Evolutionary conservation across 2,329 filamentous ascomycete genomes (phyloP).

Genomic region (Helicocarpus griseus): DNA sequence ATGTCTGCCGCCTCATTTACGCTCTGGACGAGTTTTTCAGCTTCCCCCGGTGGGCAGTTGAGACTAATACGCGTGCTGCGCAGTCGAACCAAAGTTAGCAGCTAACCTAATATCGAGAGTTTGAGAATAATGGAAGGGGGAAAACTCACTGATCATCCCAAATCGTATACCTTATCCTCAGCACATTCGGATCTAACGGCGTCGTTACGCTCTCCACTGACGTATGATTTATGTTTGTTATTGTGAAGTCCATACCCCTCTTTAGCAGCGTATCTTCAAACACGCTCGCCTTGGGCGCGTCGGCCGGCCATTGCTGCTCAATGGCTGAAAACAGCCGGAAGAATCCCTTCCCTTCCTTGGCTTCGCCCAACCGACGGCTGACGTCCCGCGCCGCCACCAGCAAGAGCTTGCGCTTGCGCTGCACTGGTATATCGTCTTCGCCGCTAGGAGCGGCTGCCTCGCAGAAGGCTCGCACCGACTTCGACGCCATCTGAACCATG

Average conservation of each 20-base stretch:
- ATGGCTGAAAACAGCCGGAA: background rate
- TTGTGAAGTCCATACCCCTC: slow-evolving; percentile 1
- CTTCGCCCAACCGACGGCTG: background rate
- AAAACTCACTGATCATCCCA: slow-evolving; percentile 1
- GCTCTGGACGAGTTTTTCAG: background rate
- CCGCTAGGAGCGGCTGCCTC: background rate
- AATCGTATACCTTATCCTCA: slow-evolving; percentile 1
- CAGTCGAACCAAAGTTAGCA: background rate
- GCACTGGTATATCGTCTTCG: background rate
- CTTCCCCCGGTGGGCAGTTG: background rate
- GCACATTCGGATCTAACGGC: background rate
- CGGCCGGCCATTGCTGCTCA: background rate
- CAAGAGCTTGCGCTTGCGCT: background rate
- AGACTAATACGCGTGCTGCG: background rate
- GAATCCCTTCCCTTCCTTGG: background rate
- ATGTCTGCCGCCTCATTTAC: background rate
- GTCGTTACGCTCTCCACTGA: background rate
- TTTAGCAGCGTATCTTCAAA: background rate
- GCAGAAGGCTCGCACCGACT: background rate
- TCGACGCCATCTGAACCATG: background rate
- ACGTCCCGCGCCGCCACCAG: background rate
- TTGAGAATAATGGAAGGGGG: background rate
- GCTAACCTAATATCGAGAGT: background rate
- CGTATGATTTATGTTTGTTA: background rate
- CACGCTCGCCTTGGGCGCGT: background rate